Base-by-base conservation (phyloP, 2,329 filamentous ascomycete species). In the Sarocladium kiliense region DNA sequence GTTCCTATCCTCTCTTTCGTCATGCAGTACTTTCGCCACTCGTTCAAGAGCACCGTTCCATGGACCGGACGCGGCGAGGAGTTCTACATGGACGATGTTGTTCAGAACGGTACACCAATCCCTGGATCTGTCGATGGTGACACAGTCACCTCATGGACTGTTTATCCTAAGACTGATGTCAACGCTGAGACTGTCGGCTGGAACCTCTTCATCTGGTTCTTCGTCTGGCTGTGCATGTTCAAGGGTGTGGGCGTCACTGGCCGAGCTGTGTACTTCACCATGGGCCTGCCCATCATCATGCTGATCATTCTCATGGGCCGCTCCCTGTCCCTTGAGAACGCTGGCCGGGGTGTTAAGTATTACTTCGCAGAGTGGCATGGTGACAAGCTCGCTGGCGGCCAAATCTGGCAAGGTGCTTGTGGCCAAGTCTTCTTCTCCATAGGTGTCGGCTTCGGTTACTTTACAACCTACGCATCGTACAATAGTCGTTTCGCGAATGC, bases 381-480 rank as follows among this genome's bases (percentile, higher is more conserved):
- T 3, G 71, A 71, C 12, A 71, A 79, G 53, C 69, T 82, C 0
- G 47, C 53, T 0, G 58, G 56, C 0, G 56, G 56, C 1, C 5
- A 49, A 0, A 71, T 81, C 10, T 81, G 77, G 78, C 77, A 81
- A 60, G 77, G 72, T 3, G 78, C 77, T 2, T 74, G 75, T 6
- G 77, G 77, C 0, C 78, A 81, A 55, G 59, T 66, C 9, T 65
- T 69, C 53, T 69, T 68, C 49, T 66, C 63, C 0, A 82, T 78
- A 0, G 79, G 79, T 3, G 77, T 82, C 25, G 79, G 78, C 1
- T 82, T 83, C 59, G 79, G 80, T 2, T 81, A 80, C 62, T 83
- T 81, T 57, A 82, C 78, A 0, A 76, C 75, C 0, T 84, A 82
- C 58, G 80, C 80, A 0, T 81, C 77, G 0, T 83, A 82, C 64